Base-by-base conservation (phyloP, 2,329 filamentous ascomycete species). In the Aspergillus vadensis region DNA sequence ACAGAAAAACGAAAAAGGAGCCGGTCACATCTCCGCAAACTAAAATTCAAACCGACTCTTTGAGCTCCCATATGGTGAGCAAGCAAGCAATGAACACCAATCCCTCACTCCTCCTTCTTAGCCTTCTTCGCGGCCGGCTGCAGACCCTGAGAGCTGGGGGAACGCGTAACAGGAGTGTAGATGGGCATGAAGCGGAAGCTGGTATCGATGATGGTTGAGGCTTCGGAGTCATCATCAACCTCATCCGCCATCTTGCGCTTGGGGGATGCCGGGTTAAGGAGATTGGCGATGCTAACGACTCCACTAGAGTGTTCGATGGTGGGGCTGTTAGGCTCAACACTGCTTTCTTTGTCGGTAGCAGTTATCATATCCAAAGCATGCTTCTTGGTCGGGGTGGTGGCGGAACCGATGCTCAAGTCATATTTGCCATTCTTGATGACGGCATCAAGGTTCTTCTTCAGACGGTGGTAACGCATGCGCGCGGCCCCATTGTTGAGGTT, bases 401-500 rank as follows among this genome's bases (percentile, higher is more conserved):
- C 14, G 7, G 47, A n/a, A 12, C 25, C 32, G 0, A 27, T 30
- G 36, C 60, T 61, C 3, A 58, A 10, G 8, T 60, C 44, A 5
- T 36, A 44, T n/a, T 65, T 56, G 27, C 62, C 38, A 15, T 57
- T 36, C 12, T 30, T 30, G 25, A 63, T 52, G 6, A 54, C 23
- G 12, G 27, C 50, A 2, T 66, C 62, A 9, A 65, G 44, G 12
- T 17, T 15, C 23, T 63, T 65, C 57, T 65, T 67, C 5, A 67
- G 53, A 9, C 64, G 64, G 9, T 6, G 2, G 44, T 36, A 65
- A 32, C 66, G 63, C 63, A 65, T 65, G 23, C 61, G 60, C 0
- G 64, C 66, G 19, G 66, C 66, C 1, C 44, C 9, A 15, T 49
- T 7, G 10, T 64, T 67, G 10, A 67, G 55, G 5, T 60, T 60